Evolutionary conservation across 306 rosid genomes (phyloP).

Genomic region (Arachis hypogaea): DNA sequence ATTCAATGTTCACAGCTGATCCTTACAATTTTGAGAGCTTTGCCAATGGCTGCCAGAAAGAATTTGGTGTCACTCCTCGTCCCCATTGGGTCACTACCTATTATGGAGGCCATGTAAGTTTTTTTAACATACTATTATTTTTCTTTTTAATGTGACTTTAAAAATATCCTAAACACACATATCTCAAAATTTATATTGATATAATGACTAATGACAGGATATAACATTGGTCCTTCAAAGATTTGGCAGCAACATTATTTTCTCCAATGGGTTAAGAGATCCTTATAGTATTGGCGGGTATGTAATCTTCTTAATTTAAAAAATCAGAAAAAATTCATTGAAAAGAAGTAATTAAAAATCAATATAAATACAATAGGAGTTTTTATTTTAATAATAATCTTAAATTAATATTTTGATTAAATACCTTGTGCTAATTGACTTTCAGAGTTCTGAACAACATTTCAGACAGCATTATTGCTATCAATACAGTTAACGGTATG

Average conservation of each 20-base stretch:
- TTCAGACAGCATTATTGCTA: conserved; percentile 52
- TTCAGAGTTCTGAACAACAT: conserved; percentile 54
- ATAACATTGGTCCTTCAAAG: conserved; percentile 52
- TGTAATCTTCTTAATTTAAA: too few species aligned
- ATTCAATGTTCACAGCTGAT: conserved; percentile 53
- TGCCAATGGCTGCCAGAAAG: conserved; percentile 42
- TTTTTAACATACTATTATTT: background rate
- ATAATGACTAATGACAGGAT: conserved; percentile 45
- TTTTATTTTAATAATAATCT: too few species aligned
- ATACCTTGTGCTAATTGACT: background rate
- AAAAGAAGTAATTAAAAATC: too few species aligned
- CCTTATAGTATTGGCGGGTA: conserved; percentile 86
- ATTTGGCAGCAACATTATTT: conserved; percentile 77
- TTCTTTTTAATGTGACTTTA: background rate
- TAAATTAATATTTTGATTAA: background rate
- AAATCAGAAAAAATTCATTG: too few species aligned
- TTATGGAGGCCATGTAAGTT: conserved; percentile 70
- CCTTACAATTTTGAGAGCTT: conserved; percentile 45
- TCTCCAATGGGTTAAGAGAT: conserved; percentile 79
- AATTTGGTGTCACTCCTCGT: conserved; percentile 60
- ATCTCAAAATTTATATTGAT: too few species aligned
- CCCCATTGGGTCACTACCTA: conserved; percentile 76
- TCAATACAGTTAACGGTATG: conserved; percentile 46
- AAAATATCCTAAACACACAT: too few species aligned
- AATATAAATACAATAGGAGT: too few species aligned